Conservation (phyloP, 169 alveolate genomes). For the Plasmodium malariae region DNA sequence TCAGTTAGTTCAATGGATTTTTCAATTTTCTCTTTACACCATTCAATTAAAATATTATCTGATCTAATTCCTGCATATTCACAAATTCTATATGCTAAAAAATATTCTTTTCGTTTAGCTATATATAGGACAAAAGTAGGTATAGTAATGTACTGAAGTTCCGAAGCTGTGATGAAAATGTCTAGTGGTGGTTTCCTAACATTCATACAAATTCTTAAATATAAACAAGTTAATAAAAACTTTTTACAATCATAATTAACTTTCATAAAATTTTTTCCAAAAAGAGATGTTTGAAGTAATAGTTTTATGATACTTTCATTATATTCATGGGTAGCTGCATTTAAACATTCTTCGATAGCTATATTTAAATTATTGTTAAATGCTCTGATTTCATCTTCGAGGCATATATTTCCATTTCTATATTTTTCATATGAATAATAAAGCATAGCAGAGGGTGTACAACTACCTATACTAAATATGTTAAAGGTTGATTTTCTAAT, state of each 20-base stretch:
- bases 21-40: conserved; percentile 85
- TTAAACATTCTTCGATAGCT: conserved; percentile 85
- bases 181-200: conserved; percentile 79
- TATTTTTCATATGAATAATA: conserved; percentile 84
- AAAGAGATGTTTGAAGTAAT: conserved; percentile 79
- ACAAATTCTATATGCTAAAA: conserved; percentile 85
- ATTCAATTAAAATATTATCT: conserved; percentile 78
- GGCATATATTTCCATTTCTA: conserved; percentile 83
- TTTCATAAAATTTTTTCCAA: conserved; percentile 79
- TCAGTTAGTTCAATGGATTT: conserved; percentile 82
- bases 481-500: conserved; percentile 80
- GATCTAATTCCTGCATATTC: conserved; percentile 82
- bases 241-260: conserved; percentile 47
- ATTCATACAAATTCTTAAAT: conserved; percentile 72
- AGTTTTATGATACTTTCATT: conserved; percentile 77
- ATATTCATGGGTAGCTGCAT: conserved; percentile 85
- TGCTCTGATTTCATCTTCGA: conserved; percentile 86
- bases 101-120: conserved; percentile 79
- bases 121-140: conserved; percentile 62
- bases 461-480: conserved; percentile 84
- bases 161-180: conserved; percentile 77
- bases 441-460: conserved; percentile 88
- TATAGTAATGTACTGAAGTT: conserved; percentile 71
- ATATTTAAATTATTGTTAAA: conserved; percentile 82
- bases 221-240: conserved; percentile 28